Percentiles rank a stretch among this genome's conserved stretches.
phyloP scores from a whole-genome alignment of 371 early-diverging fungal species.

The Mortierella sp. region DNA sequence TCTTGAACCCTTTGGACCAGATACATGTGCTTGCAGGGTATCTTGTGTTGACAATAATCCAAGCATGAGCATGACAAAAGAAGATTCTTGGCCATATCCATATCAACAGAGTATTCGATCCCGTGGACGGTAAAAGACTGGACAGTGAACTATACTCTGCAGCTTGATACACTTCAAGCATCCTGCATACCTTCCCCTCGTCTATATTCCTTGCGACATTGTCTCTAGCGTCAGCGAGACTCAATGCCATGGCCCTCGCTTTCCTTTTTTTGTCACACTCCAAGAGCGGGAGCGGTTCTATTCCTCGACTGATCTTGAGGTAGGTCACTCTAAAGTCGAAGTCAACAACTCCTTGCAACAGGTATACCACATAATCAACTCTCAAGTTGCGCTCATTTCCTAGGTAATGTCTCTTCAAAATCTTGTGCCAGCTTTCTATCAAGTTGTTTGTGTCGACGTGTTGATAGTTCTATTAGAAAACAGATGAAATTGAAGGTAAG shows the following conservation, averaged over 20 bases:
- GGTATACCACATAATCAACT: conserved; percentile 4
- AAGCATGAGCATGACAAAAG: neutral
- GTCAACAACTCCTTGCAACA: conserved; percentile 3
- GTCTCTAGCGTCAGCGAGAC: neutral
- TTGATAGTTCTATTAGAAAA: conserved; percentile 2
- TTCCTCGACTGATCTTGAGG: conserved; percentile 10
- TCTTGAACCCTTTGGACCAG: neutral
- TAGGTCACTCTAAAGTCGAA: conserved; percentile 6
- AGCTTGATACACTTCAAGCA: neutral
- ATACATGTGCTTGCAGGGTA: conserved; percentile 1
- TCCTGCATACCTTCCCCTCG: conserved; percentile 2
- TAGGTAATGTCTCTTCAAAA: conserved; percentile 5
- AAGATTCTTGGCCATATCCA: neutral
- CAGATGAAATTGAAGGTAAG: too few relatives aligned
- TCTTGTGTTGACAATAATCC: neutral
- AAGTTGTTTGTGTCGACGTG: conserved; percentile 13
- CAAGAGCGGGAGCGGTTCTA: conserved; percentile 1
- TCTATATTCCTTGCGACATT: neutral
- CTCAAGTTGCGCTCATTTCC: conserved; percentile 14
- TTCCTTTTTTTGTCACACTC: conserved; percentile 9
- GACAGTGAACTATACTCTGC: neutral
- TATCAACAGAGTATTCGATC: neutral
- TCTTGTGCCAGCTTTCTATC: conserved; percentile 15
- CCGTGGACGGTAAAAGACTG: neutral
- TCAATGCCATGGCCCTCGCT: conserved; percentile 4